Evolutionary conservation across 2,329 filamentous ascomycete species (phyloP).

Genomic region (Aspergillus japonicus): DNA sequence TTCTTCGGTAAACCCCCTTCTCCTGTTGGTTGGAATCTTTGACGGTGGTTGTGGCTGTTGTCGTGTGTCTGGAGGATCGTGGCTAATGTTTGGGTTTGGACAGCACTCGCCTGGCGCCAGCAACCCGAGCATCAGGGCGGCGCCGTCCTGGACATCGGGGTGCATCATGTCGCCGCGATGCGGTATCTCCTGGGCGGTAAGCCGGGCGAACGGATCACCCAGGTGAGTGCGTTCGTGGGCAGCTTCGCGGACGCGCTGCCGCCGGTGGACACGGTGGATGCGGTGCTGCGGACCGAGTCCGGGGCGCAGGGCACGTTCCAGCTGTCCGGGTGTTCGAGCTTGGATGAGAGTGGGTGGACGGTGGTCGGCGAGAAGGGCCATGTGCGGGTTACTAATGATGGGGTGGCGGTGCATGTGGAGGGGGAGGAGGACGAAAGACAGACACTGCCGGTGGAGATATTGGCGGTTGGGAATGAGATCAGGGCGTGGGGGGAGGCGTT

Average conservation of each 20-base stretch:
- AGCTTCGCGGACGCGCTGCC: constrained; percentile 58
- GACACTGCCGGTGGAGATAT: not conserved
- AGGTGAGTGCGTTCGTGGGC: constrained; percentile 56
- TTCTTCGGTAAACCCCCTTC: not conserved
- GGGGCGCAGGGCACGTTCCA: constrained; percentile 59
- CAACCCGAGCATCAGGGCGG: constrained; percentile 70
- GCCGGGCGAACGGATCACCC: constrained; percentile 42
- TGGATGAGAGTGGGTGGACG: constrained; percentile 6
- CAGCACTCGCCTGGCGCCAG: constrained; percentile 62
- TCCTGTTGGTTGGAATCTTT: no score
- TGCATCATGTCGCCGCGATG: constrained; percentile 67
- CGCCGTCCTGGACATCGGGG: constrained; percentile 72
- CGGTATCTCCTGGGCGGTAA: constrained; percentile 50
- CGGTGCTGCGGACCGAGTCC: constrained; percentile 54
- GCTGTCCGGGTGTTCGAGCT: constrained; percentile 51
- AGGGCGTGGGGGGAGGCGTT: constrained; percentile 12
- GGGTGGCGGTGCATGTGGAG: constrained; percentile 7
- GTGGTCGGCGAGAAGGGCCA: constrained; percentile 44
- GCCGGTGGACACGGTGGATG: constrained; percentile 66
- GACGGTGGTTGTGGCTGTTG: no score
- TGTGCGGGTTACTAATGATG: constrained; percentile 8
- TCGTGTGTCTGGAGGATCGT: not conserved
- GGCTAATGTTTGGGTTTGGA: not conserved
- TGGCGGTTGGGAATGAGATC: constrained; percentile 8
- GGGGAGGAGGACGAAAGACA: constrained; percentile 1